phyloP scores from a whole-genome alignment of 1,139 yeast genomes.

The Chernovozyma sophiae-reginae region DNA sequence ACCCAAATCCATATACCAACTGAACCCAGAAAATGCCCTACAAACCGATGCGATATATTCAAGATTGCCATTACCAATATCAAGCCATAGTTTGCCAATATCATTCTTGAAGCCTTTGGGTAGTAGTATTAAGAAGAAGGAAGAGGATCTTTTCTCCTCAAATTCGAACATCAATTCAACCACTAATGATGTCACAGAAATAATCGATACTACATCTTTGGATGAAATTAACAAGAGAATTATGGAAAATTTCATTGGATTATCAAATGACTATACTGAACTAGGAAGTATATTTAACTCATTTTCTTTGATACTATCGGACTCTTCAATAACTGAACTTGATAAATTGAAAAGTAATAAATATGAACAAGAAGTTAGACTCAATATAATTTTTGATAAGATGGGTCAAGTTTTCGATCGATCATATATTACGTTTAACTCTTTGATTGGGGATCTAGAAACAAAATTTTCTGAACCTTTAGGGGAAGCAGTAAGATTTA shows the following conservation, averaged over 20 bases:
- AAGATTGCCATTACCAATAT: slow-evolving; percentile 59
- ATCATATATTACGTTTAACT: slow-evolving; percentile 61
- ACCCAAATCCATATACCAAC: slow-evolving; percentile 38
- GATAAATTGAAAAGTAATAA: slow-evolving; percentile 12
- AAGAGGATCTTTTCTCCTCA: slow-evolving; percentile 12
- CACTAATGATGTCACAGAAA: slow-evolving; percentile 10
- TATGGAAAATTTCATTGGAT: slow-evolving; percentile 57
- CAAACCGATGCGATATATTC: slow-evolving; percentile 58
- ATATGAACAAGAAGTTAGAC: slow-evolving; percentile 18
- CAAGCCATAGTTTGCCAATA: slow-evolving; percentile 23
- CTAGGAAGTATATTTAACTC: slow-evolving; percentile 71
- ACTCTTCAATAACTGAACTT: slow-evolving; percentile 22
- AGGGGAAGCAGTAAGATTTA: slow-evolving; percentile 76
- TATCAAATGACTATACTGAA: slow-evolving; percentile 66
- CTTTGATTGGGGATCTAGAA: slow-evolving; percentile 64
- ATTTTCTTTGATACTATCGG: slow-evolving; percentile 61
- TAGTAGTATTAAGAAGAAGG: slow-evolving; percentile 11
- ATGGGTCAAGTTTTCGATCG: slow-evolving; percentile 81
- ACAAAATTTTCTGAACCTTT: slow-evolving; percentile 79
- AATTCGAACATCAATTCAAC: neutral
- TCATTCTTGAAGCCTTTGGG: slow-evolving; percentile 34
- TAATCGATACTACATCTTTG: slow-evolving; percentile 40
- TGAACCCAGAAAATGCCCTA: slow-evolving; percentile 57
- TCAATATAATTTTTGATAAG: slow-evolving; percentile 51
- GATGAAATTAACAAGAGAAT: slow-evolving; percentile 66